A percentile compares a stretch with the other conserved stretches of the same genome.
Evolutionary conservation across 202 grass and related monocot species (phyloP).

Genomic region (Miscanthus sacchariflorus): DNA sequence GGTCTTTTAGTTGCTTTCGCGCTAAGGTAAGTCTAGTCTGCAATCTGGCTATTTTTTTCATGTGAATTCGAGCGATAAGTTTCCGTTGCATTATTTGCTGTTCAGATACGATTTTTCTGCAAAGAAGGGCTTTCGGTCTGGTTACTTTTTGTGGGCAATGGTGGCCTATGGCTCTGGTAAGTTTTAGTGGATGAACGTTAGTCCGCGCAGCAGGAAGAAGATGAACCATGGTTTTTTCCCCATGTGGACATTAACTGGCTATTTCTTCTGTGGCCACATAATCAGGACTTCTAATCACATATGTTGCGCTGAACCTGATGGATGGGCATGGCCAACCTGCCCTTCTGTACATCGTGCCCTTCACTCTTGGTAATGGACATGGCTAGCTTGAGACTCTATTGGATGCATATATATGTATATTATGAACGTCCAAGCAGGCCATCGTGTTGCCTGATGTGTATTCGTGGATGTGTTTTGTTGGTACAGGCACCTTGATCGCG

Average conservation of each 20-base stretch:
- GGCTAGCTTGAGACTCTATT: not conserved
- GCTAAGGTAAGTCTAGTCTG: constrained; percentile 56
- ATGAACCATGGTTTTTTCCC: not conserved
- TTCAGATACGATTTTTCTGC: constrained; percentile 87
- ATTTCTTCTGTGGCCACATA: constrained; percentile 3
- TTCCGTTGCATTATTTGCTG: not conserved
- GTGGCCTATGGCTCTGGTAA: constrained; percentile 94
- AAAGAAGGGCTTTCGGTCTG: constrained; percentile 85
- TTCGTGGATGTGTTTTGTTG: not conserved
- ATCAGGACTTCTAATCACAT: constrained; percentile 91
- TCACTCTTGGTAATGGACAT: constrained; percentile 80
- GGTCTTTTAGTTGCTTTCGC: constrained; percentile 89
- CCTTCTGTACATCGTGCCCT: constrained; percentile 96
- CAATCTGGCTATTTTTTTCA: not conserved
- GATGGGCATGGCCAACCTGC: constrained; percentile 94
- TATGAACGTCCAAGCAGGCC: not conserved
- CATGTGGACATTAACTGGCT: constrained; percentile 10
- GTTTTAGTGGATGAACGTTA: constrained; percentile 15
- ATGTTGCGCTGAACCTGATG: constrained; percentile 97
- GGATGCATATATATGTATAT: not conserved
- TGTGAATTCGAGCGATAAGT: not conserved
- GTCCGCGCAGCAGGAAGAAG: not conserved
- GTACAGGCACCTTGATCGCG: constrained; percentile 68
- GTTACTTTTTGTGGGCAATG: constrained; percentile 96
- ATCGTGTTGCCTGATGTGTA: not conserved